Evolutionary conservation across 768 basidiomycete genomes (phyloP).

Genomic region (Pleurotus pulmonarius): DNA sequence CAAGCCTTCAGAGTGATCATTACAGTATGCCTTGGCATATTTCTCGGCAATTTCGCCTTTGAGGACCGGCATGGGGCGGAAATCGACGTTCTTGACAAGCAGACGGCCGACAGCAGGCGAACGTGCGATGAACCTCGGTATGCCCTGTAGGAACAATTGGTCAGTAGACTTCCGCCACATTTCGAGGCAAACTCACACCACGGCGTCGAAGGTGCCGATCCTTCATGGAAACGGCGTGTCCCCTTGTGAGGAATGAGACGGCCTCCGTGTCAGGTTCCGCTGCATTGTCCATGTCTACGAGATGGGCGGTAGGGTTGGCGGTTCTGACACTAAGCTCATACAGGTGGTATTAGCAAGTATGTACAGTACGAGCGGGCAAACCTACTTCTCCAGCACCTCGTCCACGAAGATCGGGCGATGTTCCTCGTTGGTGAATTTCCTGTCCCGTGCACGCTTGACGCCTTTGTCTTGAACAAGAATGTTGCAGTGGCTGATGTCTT

Average conservation of each 20-base stretch:
- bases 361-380: background rate
- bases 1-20: too few species aligned
- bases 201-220: background rate
- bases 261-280: too few species aligned
- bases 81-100: background rate
- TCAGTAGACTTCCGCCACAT: too few species aligned
- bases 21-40: background rate
- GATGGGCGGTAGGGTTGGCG: too few species aligned
- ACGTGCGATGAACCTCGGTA: background rate
- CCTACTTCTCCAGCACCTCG: background rate
- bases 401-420: background rate
- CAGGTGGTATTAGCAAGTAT: background rate
- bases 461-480: background rate
- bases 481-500: background rate
- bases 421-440: background rate
- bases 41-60: too few species aligned
- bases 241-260: background rate
- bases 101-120: slow-evolving; percentile 1
- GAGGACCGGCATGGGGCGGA: background rate
- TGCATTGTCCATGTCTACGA: too few species aligned
- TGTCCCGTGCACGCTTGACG: background rate
- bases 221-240: background rate
- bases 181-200: background rate
- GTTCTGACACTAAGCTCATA: too few species aligned
- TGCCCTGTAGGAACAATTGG: background rate